These are phyloP conservation scores for Vinca minor DNA, from an alignment of 257 asterid species.

Conservation along the genomic window DNA sequence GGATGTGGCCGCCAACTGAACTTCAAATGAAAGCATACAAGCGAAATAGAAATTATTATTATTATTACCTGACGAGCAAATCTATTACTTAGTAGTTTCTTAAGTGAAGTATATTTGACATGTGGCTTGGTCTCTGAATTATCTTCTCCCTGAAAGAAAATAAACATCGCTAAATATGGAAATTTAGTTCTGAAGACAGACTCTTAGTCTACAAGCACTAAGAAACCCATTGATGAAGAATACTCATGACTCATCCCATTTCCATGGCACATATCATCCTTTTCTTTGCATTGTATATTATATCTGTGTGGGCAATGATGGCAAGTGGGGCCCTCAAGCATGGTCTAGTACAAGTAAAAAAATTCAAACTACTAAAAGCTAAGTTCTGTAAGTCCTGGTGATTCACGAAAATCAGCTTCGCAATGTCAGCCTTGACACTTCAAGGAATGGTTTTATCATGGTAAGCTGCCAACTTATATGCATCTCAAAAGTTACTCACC, in stretches of 20 bases:
- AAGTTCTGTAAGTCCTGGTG: background rate
- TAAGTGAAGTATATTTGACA: constrained; percentile 40
- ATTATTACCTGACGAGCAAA: constrained; percentile 78
- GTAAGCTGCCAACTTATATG: too few relatives aligned
- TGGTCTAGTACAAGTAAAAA: background rate
- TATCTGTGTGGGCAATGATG: background rate
- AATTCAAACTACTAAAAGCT: background rate
- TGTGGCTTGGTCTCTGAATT: constrained; percentile 28
- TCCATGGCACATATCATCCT: background rate
- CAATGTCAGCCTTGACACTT: background rate
- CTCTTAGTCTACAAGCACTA: background rate
- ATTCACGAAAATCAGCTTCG: background rate
- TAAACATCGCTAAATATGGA: too few relatives aligned
- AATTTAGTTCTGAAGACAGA: too few relatives aligned
- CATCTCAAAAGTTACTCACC: too few relatives aligned
- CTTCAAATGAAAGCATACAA: background rate
- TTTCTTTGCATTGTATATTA: too few relatives aligned
- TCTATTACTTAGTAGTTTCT: constrained; percentile 72
- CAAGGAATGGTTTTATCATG: too few relatives aligned
- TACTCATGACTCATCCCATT: background rate
- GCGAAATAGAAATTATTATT: background rate
- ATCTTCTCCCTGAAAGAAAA: constrained; percentile 40
- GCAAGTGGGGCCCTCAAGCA: background rate
- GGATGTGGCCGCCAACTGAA: background rate
- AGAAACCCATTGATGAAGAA: background rate